A percentile compares a stretch with the other conserved stretches of the same genome.
These are phyloP conservation scores for Thymus mandschuricus DNA, from an alignment of 257 asterid species.

Conservation along the genomic window DNA sequence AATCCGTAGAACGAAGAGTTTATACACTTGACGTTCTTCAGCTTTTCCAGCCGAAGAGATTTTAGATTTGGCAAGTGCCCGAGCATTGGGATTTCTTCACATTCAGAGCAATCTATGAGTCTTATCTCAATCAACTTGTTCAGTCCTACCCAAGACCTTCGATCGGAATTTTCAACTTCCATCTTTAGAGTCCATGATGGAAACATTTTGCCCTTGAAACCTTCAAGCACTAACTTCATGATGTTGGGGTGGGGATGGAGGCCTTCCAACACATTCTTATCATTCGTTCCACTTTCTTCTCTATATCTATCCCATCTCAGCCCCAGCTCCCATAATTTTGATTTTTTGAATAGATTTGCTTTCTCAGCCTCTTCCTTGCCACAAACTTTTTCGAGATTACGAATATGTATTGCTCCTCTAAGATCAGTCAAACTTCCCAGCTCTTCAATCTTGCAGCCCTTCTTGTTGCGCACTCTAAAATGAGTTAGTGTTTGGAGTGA, in stretches of 20 bases:
- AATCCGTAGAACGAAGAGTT: neutral
- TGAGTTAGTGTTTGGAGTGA: too few species aligned
- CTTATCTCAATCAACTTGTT: neutral
- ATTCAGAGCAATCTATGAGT: neutral
- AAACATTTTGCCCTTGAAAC: neutral
- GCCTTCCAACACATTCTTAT: conserved; percentile 22
- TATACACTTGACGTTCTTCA: neutral
- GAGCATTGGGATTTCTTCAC: neutral
- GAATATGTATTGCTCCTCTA: neutral
- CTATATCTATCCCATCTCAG: neutral
- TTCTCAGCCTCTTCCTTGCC: neutral
- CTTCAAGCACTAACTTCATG: neutral
- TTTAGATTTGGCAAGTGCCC: conserved; percentile 21
- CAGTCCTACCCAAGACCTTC: neutral
- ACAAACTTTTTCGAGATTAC: neutral
- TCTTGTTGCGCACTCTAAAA: too few species aligned
- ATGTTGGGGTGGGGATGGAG: conserved; percentile 7
- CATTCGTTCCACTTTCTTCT: neutral
- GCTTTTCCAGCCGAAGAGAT: neutral
- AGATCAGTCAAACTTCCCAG: neutral
- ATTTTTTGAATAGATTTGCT: neutral
- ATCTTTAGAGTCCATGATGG: neutral
- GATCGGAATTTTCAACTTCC: neutral
- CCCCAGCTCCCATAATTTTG: neutral
- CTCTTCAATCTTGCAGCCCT: neutral